A percentile compares a stretch with the other conserved stretches of the same genome.
These are phyloP conservation scores for Neonothopanus nambi DNA, from an alignment of 1,284 basidiomycete genomes.

Conservation along the genomic window DNA sequence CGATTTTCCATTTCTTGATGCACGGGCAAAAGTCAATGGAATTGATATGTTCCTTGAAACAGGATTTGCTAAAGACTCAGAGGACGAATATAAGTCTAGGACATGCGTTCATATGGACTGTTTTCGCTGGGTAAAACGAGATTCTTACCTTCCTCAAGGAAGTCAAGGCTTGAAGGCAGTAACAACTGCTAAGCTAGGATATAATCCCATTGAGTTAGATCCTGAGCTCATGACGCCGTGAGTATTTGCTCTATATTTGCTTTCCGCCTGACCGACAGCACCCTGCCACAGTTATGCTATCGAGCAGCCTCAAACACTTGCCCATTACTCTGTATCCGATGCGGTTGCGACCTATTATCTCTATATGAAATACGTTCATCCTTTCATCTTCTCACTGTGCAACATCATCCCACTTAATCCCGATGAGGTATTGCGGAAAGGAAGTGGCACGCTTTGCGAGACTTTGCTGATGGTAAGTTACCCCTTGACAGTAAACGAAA, in stretches of 20 bases:
- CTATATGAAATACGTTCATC: slow-evolving; percentile 99
- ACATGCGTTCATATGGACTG: slow-evolving; percentile 99
- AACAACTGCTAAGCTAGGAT: slow-evolving; percentile 95
- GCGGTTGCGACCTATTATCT: slow-evolving; percentile 99
- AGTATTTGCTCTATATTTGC: slow-evolving; percentile 29
- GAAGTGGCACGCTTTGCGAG: slow-evolving; percentile 95
- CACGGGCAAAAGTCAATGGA: slow-evolving; percentile 84
- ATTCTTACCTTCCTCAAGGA: slow-evolving; percentile 99
- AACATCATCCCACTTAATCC: slow-evolving; percentile 98
- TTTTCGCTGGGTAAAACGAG: slow-evolving; percentile 99
- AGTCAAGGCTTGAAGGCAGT: slow-evolving; percentile 99
- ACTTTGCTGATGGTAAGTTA: slow-evolving; percentile 91
- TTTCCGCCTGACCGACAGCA: background rate
- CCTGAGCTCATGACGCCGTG: slow-evolving; percentile 99
- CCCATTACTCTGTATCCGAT: slow-evolving; percentile 99
- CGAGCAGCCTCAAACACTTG: slow-evolving; percentile 93
- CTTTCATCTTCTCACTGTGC: slow-evolving; percentile 99
- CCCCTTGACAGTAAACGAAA: background rate
- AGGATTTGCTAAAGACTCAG: slow-evolving; percentile 89
- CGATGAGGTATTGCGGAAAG: slow-evolving; percentile 96
- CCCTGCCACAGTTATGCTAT: slow-evolving; percentile 80
- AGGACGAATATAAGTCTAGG: slow-evolving; percentile 95
- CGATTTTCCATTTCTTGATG: slow-evolving; percentile 98
- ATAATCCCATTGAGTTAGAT: slow-evolving; percentile 96
- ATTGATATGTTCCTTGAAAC: slow-evolving; percentile 97